Evolutionary conservation across 78 protist genomes (phyloP).

Genomic region (Pelomyxa schiedti): DNA sequence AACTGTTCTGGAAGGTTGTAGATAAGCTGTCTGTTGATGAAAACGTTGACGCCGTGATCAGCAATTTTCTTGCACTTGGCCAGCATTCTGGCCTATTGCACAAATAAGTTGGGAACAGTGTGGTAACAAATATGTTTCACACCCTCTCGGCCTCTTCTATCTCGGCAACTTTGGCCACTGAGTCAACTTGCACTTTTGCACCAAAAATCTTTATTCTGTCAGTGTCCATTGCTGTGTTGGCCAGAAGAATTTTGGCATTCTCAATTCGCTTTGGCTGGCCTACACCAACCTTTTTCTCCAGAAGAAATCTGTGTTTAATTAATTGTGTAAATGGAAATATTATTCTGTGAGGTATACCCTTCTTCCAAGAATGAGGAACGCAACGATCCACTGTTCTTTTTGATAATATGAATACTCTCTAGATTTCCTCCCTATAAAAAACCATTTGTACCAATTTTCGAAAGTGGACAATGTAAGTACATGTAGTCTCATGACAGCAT

Average conservation of each 20-base stretch:
- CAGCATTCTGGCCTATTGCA: slow-evolving; percentile 43
- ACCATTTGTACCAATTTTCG: background rate
- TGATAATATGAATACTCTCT: slow-evolving; percentile 87
- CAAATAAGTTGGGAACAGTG: background rate
- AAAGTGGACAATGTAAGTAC: background rate
- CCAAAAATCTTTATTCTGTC: slow-evolving; percentile 98
- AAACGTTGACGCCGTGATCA: slow-evolving; percentile 76
- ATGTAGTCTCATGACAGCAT: slow-evolving; percentile 85
- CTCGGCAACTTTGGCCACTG: slow-evolving; percentile 71
- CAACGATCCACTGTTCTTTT: slow-evolving; percentile 87
- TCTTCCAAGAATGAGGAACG: slow-evolving; percentile 89
- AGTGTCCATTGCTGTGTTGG: slow-evolving; percentile 99
- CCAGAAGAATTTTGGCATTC: slow-evolving; percentile 86
- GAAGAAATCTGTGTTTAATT: too few species aligned
- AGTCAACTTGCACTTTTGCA: slow-evolving; percentile 66
- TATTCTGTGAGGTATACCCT: slow-evolving; percentile 46
- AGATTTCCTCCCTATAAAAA: slow-evolving; percentile 17
- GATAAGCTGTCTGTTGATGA: slow-evolving; percentile 97
- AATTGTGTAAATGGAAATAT: background rate
- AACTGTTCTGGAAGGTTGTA: slow-evolving; percentile 96
- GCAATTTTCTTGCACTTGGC: slow-evolving; percentile 75
- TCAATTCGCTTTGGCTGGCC: slow-evolving; percentile 89
- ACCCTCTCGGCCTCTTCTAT: slow-evolving; percentile 90
- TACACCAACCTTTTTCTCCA: slow-evolving; percentile 93
- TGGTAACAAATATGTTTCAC: background rate